phyloP scores from a whole-genome alignment of 2,329 filamentous ascomycete genomes.

The Fusarium irregulare region DNA sequence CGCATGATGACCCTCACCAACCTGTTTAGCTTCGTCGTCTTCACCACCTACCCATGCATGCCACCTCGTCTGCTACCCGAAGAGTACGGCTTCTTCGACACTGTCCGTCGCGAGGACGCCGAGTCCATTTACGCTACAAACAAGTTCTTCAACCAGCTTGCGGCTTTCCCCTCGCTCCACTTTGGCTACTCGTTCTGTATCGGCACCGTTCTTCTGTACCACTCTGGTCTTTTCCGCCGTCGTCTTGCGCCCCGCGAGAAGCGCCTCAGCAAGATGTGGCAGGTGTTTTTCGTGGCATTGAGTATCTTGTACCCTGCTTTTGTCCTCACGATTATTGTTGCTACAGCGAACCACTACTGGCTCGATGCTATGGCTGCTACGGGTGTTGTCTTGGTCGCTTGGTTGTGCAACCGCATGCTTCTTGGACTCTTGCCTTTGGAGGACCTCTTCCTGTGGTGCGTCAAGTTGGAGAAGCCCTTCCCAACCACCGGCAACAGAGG shows the following conservation, averaged over 20 bases:
- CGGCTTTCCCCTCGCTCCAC: slow-evolving; percentile 68
- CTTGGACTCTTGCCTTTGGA: slow-evolving; percentile 72
- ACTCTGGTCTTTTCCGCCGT: slow-evolving; percentile 59
- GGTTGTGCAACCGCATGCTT: slow-evolving; percentile 62
- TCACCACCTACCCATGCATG: slow-evolving; percentile 68
- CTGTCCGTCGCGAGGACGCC: slow-evolving; percentile 58
- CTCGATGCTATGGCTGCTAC: slow-evolving; percentile 74
- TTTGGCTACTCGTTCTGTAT: slow-evolving; percentile 68
- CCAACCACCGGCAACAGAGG: slow-evolving; percentile 57
- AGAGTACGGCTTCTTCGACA: slow-evolving; percentile 68
- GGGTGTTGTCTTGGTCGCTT: slow-evolving; percentile 69
- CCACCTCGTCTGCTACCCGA: slow-evolving; percentile 66
- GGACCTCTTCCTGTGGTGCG: slow-evolving; percentile 72
- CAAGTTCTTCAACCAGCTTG: slow-evolving; percentile 68
- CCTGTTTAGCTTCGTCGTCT: slow-evolving; percentile 64
- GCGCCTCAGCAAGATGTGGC: slow-evolving; percentile 46
- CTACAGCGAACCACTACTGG: slow-evolving; percentile 72
- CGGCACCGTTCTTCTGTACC: slow-evolving; percentile 64
- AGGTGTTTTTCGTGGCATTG: slow-evolving; percentile 47
- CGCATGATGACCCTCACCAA: slow-evolving; percentile 64
- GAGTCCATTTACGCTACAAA: slow-evolving; percentile 73
- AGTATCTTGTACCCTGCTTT: slow-evolving; percentile 64
- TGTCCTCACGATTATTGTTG: slow-evolving; percentile 68
- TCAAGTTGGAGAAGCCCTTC: slow-evolving; percentile 72
- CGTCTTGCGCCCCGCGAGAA: slow-evolving; percentile 47